Base-by-base conservation (phyloP, 2,329 filamentous ascomycete species). In the Aurifilum marmelostoma region DNA sequence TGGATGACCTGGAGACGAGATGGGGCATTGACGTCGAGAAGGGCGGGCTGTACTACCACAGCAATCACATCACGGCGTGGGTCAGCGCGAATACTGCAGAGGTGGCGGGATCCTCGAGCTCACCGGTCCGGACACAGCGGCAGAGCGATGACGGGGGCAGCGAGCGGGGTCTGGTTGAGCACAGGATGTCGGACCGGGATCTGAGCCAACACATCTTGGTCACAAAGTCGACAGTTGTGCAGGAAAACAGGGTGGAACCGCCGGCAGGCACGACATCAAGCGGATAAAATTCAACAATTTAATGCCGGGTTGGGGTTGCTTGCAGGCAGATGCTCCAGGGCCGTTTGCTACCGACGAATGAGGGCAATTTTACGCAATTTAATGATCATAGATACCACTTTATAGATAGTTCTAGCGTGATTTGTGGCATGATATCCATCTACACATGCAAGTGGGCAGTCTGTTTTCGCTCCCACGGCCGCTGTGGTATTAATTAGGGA, bases 51-150 rank as follows among this genome's bases (percentile, higher is more conserved):
- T 61, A 64, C 34, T 65, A 67, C 18, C 68, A 70, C 54, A 65
- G 56, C 61, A 61, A 67, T 12, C 58, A 64, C 27, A 65, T 70
- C 65, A 67, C 68, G 34, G 68, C 68, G 2, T 70, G 68, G 68
- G 68, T 70, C 52, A 70, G 68, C 24, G 61, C 68, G 9, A 52
- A 60, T 2, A 8, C 8, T 8, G 34, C 4, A 8, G 16, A 27
- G 14, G 61, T n/a, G 61, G 12, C 41, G 65, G 59, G 58, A 16
- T 21, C 24, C 60, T 21, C 54, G 39, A 62, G 43, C 6, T 62
- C 66, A 3, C 68, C 62, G 37, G 21, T 43, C 14, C 63, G 32
- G 29, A 34, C 62, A 4, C 56, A 58, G 24, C 39, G 27, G n/a
- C 24, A 11, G 7, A 63, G 34, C 18, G 62, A 62, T 3, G 68